Evolutionary conservation across 495 filamentous ascomycete species (phyloP).

Genomic region (Hypoxylon subgilvum): DNA sequence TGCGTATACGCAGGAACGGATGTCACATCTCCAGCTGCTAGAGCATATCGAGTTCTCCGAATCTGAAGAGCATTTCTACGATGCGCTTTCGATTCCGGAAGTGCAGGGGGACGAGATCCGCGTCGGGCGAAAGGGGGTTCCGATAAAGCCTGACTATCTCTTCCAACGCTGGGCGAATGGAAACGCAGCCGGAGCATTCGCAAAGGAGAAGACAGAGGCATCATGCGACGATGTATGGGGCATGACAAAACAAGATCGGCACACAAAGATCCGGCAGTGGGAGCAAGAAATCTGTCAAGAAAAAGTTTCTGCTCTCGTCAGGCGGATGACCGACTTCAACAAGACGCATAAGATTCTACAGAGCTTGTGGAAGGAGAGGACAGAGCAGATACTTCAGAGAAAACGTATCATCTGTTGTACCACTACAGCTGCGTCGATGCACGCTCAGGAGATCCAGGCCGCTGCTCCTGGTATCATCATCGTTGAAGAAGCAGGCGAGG

Average conservation of each 20-base stretch:
- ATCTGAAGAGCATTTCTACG: constrained; percentile 59
- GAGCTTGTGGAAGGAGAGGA: constrained; percentile 52
- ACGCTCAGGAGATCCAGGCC: constrained; percentile 57
- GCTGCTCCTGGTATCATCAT: constrained; percentile 63
- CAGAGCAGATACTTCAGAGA: constrained; percentile 50
- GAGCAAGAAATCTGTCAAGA: constrained; percentile 56
- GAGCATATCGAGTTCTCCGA: constrained; percentile 68
- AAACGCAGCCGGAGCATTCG: constrained; percentile 52
- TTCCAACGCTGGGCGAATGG: constrained; percentile 63
- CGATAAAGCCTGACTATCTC: constrained; percentile 58
- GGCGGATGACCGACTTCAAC: constrained; percentile 51
- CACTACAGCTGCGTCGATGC: constrained; percentile 74
- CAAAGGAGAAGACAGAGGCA: constrained; percentile 26
- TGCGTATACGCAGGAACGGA: neutral
- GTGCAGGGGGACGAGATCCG: constrained; percentile 49
- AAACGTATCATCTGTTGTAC: constrained; percentile 77
- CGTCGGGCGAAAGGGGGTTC: constrained; percentile 56
- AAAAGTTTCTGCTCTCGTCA: constrained; percentile 47
- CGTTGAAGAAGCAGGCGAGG: constrained; percentile 82
- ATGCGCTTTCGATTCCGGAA: constrained; percentile 58
- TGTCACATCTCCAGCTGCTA: constrained; percentile 49
- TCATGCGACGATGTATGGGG: constrained; percentile 58
- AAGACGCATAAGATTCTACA: constrained; percentile 48
- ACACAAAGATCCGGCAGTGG: constrained; percentile 55
- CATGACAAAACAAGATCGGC: constrained; percentile 50